phyloP scores from a whole-genome alignment of 306 rosid genomes.

The Carpinus fangiana region DNA sequence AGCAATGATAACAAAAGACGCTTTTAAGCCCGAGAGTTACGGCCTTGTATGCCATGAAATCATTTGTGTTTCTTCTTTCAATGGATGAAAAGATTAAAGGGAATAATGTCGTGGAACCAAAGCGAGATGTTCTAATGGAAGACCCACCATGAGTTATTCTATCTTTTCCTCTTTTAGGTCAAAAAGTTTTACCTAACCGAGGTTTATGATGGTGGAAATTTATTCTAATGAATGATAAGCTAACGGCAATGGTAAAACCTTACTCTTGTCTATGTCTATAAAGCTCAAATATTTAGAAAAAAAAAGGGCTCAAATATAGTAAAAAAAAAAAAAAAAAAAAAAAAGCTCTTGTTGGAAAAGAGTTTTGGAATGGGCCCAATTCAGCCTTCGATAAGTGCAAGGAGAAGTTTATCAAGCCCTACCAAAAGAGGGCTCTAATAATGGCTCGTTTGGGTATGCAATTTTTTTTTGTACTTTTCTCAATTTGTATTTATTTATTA shows the following conservation, averaged over 20 bases:
- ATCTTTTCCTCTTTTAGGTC: neutral
- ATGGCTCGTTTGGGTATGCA: too few species aligned
- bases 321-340: too few species aligned
- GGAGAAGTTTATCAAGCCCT: too few species aligned
- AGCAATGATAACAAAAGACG: neutral
- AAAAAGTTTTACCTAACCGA: conserved; percentile 3
- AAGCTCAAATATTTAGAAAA: too few species aligned
- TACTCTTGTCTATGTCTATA: too few species aligned
- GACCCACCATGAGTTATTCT: neutral
- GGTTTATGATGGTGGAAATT: neutral
- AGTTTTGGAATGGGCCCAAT: too few species aligned
- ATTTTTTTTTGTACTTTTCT: too few species aligned
- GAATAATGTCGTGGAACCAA: neutral
- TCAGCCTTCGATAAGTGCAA: too few species aligned
- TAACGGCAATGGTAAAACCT: neutral
- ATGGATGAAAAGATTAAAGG: conserved; percentile 22
- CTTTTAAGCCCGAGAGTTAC: conserved; percentile 27
- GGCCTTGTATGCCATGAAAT: conserved; percentile 32
- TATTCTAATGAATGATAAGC: neutral
- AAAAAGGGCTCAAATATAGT: too few species aligned
- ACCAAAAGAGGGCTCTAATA: too few species aligned
- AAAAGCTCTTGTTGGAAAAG: too few species aligned
- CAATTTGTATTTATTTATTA: too few species aligned
- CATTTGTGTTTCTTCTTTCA: conserved; percentile 11
- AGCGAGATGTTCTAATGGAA: neutral